Evolutionary conservation across 164 flowering plant genomes (phyloP), one percentile per base, ranked within the genome.

Genomic region (Macadamia tetraphylla): DNA sequence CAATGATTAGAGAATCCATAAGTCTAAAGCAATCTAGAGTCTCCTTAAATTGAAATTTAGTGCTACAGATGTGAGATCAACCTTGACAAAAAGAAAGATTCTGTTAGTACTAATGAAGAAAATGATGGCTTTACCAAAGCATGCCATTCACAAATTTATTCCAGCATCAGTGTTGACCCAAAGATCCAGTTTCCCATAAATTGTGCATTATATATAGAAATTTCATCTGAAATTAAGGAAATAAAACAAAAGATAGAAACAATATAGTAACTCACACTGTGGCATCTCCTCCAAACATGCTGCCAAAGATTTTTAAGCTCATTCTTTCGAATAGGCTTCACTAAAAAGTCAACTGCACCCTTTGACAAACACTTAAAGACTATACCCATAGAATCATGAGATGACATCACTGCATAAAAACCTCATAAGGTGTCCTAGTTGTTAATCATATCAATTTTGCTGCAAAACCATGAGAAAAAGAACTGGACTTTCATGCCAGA

Each of bases 231-330:
- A 71, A 53, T 11, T 11, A 46, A 46, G 9, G 51, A 46, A 8
- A 46, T 46, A 11, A 8, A 46, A 46, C 12, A 46, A 8, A 46
- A 46, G 12, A 46, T 46, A 18, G 49, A 44, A 51, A 57, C 48
- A 10, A 67, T 44, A n/a, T 57, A 66, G 70, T 40, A 62, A 83
- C 84, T 80, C 76, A 85, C 88, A 70, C 88, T 80, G 76, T 83
- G 85, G 67, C 88, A 81, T 81, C 82, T 78, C 67, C 86, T 82
- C 88, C 88, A 85, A 66, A 85, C 85, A 80, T 85, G 91, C 77
- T 85, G 91, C 91, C 91, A 87, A 65, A 87, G 88, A 58, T 85
- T 87, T 76, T 82, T 85, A 49, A 87, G 87, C 81, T 87, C 91
- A 80, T 87, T 87, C 75, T 87, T 87, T 51, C 88, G 81, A 70